Conservation (phyloP, 148 eudicot species). For the Nyssa sinensis region DNA sequence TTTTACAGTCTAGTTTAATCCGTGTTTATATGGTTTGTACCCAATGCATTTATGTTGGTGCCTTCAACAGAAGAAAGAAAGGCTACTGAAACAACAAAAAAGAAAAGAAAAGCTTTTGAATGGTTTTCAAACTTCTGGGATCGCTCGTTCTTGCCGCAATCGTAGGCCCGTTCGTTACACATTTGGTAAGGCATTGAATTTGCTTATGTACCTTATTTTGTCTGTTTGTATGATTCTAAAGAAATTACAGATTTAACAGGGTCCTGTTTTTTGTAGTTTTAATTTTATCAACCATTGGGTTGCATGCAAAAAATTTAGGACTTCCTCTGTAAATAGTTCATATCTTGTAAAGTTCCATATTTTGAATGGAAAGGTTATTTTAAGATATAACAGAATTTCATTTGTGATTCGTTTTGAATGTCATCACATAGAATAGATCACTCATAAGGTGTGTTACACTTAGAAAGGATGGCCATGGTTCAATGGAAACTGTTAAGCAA, state of each 20-base stretch:
- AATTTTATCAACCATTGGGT: not conserved
- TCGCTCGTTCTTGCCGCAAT: conserved; percentile 68
- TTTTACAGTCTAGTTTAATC: not conserved
- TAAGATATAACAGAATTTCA: not conserved
- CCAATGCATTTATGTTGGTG: conserved; percentile 2
- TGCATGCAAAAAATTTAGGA: no score
- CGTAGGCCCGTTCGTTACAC: conserved; percentile 64
- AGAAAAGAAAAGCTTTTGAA: conserved; percentile 39
- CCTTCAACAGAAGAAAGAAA: conserved; percentile 64
- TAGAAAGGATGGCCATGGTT: not conserved
- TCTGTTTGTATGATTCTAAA: not conserved
- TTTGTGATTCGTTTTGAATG: not conserved
- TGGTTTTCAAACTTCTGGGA: conserved; percentile 33
- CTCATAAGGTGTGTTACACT: not conserved
- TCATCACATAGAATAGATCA: not conserved
- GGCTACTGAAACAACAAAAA: conserved; percentile 44
- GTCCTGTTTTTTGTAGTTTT: not conserved
- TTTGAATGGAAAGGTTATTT: not conserved
- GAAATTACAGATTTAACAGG: not conserved
- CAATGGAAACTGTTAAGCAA: not conserved
- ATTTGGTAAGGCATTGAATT: conserved; percentile 58
- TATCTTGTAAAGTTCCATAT: not conserved
- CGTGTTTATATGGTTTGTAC: conserved; percentile 9
- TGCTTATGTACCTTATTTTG: not conserved
- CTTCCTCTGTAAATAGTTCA: not conserved